These are phyloP conservation scores for Cynanchum wilfordii DNA, from an alignment of 257 asterid species.

Conservation along the genomic window DNA sequence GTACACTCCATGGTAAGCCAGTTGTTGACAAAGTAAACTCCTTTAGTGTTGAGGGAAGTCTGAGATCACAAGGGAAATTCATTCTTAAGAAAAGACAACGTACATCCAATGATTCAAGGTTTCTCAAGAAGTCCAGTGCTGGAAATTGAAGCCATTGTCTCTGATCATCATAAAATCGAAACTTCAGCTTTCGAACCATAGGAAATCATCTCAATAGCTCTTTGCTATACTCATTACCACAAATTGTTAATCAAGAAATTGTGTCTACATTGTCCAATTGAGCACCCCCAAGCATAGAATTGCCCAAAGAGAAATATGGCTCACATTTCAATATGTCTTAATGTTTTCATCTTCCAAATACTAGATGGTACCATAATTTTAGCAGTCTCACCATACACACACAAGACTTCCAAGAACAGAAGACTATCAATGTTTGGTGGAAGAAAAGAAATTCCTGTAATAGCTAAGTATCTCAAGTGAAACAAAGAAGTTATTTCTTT, in stretches of 20 bases:
- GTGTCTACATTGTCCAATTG: background rate
- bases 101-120: background rate
- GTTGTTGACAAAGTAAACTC: background rate
- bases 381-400: no score
- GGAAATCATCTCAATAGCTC: background rate
- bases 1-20: background rate
- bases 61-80: background rate
- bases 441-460: background rate
- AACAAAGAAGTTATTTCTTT: background rate
- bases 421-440: background rate
- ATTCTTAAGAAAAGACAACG: background rate
- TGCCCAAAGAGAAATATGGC: no score
- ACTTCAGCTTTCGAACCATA: background rate
- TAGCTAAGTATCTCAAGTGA: background rate
- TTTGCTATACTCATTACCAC: background rate
- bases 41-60: slow-evolving; percentile 5
- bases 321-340: background rate
- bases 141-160: background rate
- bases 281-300: no score
- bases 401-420: background rate
- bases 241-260: background rate
- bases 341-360: background rate
- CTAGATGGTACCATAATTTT: no score
- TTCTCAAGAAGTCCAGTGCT: background rate
- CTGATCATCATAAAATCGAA: background rate